Evolutionary conservation across 768 basidiomycete species (phyloP).

Genomic region (Gymnopilus junonius): DNA sequence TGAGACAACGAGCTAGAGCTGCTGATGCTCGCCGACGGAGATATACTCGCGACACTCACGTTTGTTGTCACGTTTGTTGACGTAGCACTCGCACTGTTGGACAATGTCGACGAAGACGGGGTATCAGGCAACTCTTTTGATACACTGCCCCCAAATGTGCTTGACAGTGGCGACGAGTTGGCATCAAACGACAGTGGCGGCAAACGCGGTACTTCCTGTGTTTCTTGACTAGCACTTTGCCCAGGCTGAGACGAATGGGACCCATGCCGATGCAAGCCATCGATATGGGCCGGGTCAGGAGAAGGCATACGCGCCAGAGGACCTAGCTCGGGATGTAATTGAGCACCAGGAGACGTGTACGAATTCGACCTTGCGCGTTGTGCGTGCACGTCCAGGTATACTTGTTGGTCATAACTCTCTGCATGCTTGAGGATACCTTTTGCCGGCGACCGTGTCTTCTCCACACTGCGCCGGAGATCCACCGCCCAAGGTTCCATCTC

Average conservation of each 20-base stretch:
- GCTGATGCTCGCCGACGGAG: not conserved
- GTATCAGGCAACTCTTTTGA: constrained; percentile 43
- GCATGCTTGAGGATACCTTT: constrained; percentile 92
- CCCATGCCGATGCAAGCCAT: constrained; percentile 77
- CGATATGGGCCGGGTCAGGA: constrained; percentile 85
- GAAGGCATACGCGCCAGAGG: constrained; percentile 84
- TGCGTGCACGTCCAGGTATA: constrained; percentile 47
- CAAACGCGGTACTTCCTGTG: constrained; percentile 50
- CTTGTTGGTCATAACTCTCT: constrained; percentile 66
- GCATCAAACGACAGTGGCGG: constrained; percentile 66
- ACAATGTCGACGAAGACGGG: constrained; percentile 10
- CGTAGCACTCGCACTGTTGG: constrained; percentile 25
- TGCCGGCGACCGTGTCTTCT: constrained; percentile 65
- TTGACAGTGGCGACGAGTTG: constrained; percentile 34
- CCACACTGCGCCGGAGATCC: constrained; percentile 71
- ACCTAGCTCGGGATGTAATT: constrained; percentile 57
- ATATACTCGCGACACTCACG: constrained; percentile 12
- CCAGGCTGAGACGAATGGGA: constrained; percentile 55
- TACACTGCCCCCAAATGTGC: constrained; percentile 31
- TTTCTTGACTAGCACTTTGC: constrained; percentile 6
- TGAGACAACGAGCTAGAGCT: not conserved
- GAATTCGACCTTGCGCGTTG: constrained; percentile 82
- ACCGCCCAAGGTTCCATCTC: constrained; percentile 75
- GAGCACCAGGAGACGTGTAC: constrained; percentile 61
- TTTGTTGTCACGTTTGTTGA: constrained; percentile 32